Percentiles rank a stretch among this genome's conserved stretches.
Conservation (phyloP, 1,139 yeast species). For the Debaryomyces fabryi region DNA sequence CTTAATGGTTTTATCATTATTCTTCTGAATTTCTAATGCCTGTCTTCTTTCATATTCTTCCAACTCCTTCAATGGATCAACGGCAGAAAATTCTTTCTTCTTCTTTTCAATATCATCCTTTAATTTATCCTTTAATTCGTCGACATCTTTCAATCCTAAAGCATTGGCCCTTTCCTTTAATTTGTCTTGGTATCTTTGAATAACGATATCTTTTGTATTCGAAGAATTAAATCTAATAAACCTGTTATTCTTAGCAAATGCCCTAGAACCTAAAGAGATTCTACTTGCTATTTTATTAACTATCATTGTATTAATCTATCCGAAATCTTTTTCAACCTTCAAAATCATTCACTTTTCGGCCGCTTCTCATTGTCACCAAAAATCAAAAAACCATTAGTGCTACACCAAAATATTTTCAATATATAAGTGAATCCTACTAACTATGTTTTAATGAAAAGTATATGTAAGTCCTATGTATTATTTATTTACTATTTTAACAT, state of each 20-base stretch:
- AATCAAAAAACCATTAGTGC: neutral
- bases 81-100: slow-evolving; percentile 56
- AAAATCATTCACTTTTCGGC: neutral
- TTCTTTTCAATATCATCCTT: slow-evolving; percentile 62
- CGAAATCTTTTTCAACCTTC: neutral
- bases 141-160: slow-evolving; percentile 48
- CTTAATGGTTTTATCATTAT: slow-evolving; percentile 64
- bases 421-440: too few species aligned
- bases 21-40: slow-evolving; percentile 34
- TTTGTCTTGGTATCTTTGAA: slow-evolving; percentile 32
- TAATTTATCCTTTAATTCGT: slow-evolving; percentile 64
- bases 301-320: neutral
- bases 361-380: neutral
- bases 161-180: slow-evolving; percentile 40
- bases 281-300: neutral
- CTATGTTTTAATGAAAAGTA: neutral
- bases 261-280: neutral
- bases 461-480: neutral
- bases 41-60: slow-evolving; percentile 55
- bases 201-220: neutral
- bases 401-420: neutral
- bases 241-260: neutral
- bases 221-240: slow-evolving; percentile 3
- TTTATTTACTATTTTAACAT: neutral
- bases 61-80: slow-evolving; percentile 73